Conservation (phyloP, 768 basidiomycete genomes). For the Boletus rubroflammeus region DNA sequence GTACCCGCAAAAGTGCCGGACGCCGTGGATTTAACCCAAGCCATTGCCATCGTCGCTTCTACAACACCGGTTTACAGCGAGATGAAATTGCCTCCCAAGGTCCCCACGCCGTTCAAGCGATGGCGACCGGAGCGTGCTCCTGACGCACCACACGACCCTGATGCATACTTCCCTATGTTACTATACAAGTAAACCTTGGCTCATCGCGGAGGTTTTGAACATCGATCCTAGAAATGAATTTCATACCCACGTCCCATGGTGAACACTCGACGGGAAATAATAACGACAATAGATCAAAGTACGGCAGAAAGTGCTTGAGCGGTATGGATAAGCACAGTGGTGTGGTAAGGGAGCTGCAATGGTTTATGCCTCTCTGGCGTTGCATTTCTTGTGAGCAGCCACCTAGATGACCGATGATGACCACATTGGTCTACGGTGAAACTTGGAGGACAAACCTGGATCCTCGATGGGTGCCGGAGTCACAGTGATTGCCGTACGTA, state of each 20-base stretch:
- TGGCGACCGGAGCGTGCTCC: slow-evolving; percentile 73
- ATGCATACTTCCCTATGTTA: slow-evolving; percentile 82
- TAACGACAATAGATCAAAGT: not conserved
- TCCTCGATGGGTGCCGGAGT: too few relatives aligned
- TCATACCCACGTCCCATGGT: slow-evolving; percentile 27
- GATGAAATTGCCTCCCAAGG: slow-evolving; percentile 65
- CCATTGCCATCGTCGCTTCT: slow-evolving; percentile 63
- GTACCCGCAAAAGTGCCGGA: slow-evolving; percentile 45
- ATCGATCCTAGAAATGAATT: slow-evolving; percentile 27
- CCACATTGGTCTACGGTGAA: not conserved
- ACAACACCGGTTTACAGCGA: slow-evolving; percentile 56
- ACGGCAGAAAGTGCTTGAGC: not conserved
- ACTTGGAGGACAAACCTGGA: not conserved
- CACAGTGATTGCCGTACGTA: not conserved
- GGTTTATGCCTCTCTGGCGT: not conserved
- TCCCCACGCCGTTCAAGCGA: slow-evolving; percentile 63
- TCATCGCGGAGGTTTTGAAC: not conserved
- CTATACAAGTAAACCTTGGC: slow-evolving; percentile 46
- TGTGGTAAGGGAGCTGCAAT: not conserved
- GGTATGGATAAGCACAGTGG: not conserved
- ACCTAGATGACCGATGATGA: not conserved
- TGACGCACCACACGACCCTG: slow-evolving; percentile 78
- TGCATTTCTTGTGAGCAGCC: not conserved
- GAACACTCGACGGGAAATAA: slow-evolving; percentile 4
- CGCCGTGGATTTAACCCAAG: slow-evolving; percentile 62